Evolutionary conservation across 345 rosid genomes (phyloP).

Genomic region (Boechera stricta): DNA sequence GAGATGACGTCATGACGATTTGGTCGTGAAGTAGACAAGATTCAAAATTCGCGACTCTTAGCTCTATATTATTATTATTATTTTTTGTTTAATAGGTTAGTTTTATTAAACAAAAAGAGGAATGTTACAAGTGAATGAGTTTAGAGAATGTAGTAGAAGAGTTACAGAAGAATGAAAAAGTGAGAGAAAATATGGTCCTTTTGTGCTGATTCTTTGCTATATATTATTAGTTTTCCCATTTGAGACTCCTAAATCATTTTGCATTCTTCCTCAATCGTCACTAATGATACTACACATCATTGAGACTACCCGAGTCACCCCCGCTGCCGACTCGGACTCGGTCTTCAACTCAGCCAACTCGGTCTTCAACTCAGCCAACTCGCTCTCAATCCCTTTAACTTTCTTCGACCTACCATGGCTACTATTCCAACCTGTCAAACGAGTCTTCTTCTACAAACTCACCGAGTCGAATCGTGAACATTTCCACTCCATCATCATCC

Average conservation of each 20-base stretch:
- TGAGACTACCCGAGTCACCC: slow-evolving; percentile 31
- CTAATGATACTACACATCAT: not conserved
- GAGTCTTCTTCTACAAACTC: slow-evolving; percentile 48
- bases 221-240: not conserved
- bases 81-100: not conserved
- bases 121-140: too few relatives aligned
- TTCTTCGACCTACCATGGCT: slow-evolving; percentile 43
- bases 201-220: not conserved
- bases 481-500: slow-evolving; percentile 46
- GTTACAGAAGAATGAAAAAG: too few relatives aligned
- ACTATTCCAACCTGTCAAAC: slow-evolving; percentile 40
- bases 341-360: slow-evolving; percentile 15
- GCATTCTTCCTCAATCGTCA: not conserved
- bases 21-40: not conserved
- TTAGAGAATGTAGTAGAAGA: too few relatives aligned
- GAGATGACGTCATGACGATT: not conserved
- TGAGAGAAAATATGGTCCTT: too few relatives aligned
- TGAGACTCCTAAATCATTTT: not conserved
- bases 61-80: not conserved
- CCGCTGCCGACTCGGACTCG: slow-evolving; percentile 27
- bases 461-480: slow-evolving; percentile 18
- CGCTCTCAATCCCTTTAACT: slow-evolving; percentile 44
- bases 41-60: not conserved
- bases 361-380: slow-evolving; percentile 9
- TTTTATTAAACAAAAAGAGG: too few relatives aligned